A percentile compares a stretch with the other conserved stretches of the same genome.
Conservation (phyloP, 2,329 filamentous ascomycete species). For the Aspergillus sp. region DNA sequence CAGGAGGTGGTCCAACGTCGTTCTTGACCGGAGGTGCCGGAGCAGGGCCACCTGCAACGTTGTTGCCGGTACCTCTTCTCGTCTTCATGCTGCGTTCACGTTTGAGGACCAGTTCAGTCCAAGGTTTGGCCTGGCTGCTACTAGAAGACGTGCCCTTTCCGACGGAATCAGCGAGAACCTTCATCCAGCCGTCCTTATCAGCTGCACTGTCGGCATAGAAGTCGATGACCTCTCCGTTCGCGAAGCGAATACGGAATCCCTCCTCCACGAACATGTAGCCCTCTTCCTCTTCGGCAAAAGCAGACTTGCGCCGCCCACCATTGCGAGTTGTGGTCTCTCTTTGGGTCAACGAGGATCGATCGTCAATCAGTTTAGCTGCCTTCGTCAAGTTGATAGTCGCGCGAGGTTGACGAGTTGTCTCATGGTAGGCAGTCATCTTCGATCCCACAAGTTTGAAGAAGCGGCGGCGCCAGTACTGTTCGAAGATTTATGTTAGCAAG, state of each 20-base stretch:
- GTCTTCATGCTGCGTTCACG: conserved; percentile 34
- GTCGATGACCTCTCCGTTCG: conserved; percentile 95
- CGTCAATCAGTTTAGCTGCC: conserved; percentile 86
- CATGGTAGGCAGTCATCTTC: conserved; percentile 91
- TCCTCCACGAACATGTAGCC: conserved; percentile 99
- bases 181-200: conserved; percentile 94
- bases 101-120: conserved; percentile 54
- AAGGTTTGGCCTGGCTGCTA: conserved; percentile 44
- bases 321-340: conserved; percentile 70
- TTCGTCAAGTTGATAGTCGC: conserved; percentile 96
- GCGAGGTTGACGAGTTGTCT: conserved; percentile 87
- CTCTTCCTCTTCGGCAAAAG: conserved; percentile 95
- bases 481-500: background rate
- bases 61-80: conserved; percentile 20
- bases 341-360: conserved; percentile 73
- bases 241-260: conserved; percentile 96
- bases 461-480: conserved; percentile 88
- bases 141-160: conserved; percentile 45
- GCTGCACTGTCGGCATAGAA: conserved; percentile 87
- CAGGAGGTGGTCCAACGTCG: conserved; percentile 14
- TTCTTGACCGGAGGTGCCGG: conserved; percentile 20
- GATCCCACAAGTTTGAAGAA: conserved; percentile 92
- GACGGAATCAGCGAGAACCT: conserved; percentile 64
- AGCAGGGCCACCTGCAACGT: conserved; percentile 12
- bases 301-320: conserved; percentile 79